These are phyloP conservation scores for Fusarium pseudonygamai DNA, from an alignment of 2,329 filamentous ascomycete species.

Conservation along the genomic window DNA sequence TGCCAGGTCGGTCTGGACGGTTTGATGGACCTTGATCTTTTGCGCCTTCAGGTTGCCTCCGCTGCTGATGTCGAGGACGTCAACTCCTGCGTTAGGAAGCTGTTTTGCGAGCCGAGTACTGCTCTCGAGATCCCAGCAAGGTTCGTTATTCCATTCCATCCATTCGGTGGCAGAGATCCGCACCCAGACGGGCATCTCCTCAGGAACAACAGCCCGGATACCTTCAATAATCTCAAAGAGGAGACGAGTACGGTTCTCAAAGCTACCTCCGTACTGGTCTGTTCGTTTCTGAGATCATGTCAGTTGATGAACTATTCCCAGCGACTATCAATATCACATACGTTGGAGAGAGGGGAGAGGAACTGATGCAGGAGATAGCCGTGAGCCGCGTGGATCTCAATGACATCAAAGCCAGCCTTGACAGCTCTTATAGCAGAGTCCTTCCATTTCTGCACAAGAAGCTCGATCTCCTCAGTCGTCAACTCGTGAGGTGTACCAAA, in stretches of 20 bases:
- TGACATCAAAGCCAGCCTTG: slow-evolving; percentile 76
- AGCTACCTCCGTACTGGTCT: slow-evolving; percentile 71
- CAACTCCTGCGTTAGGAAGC: slow-evolving; percentile 78
- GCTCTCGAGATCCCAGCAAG: slow-evolving; percentile 75
- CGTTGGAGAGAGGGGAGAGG: slow-evolving; percentile 67
- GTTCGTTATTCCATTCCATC: slow-evolving; percentile 59
- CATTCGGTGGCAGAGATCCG: slow-evolving; percentile 71
- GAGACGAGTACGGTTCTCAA: slow-evolving; percentile 73
- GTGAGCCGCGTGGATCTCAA: slow-evolving; percentile 74
- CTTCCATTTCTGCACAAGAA: slow-evolving; percentile 70
- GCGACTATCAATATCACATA: slow-evolving; percentile 36
- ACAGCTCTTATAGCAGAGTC: slow-evolving; percentile 68
- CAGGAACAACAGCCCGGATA: slow-evolving; percentile 62
- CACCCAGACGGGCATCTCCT: slow-evolving; percentile 64
- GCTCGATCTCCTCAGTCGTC: slow-evolving; percentile 73
- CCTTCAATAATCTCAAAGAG: slow-evolving; percentile 63
- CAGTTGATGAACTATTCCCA: neutral
- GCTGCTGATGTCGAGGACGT: slow-evolving; percentile 83
- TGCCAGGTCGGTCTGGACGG: slow-evolving; percentile 81
- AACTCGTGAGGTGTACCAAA: slow-evolving; percentile 73
- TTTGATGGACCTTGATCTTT: slow-evolving; percentile 67
- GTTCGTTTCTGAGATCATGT: slow-evolving; percentile 59
- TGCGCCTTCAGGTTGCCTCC: slow-evolving; percentile 74
- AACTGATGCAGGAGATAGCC: slow-evolving; percentile 76
- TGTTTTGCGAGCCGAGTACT: slow-evolving; percentile 53